These are phyloP conservation scores for Syncephalastrum monosporum DNA, from an alignment of 371 early-diverging fungal genomes.

Conservation along the genomic window DNA sequence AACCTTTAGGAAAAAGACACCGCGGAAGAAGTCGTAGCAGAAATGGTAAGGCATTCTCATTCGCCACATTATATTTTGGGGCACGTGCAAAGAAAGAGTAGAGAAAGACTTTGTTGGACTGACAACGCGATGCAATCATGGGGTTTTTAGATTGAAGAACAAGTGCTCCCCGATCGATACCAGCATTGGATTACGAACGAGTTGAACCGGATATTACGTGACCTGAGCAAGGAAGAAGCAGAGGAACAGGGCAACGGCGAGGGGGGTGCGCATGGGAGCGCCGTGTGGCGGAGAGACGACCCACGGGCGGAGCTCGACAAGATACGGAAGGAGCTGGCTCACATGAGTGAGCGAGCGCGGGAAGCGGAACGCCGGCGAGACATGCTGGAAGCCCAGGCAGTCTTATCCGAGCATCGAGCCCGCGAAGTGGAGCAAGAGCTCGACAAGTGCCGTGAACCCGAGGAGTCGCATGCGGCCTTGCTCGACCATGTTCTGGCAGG, in stretches of 20 bases:
- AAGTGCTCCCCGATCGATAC: constrained; percentile 72
- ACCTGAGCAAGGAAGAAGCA: constrained; percentile 53
- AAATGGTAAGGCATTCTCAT: constrained; percentile 61
- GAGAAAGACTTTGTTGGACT: too few relatives aligned
- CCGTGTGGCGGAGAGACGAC: constrained; percentile 47
- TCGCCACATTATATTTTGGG: not conserved
- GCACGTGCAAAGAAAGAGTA: not conserved
- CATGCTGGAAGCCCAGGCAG: constrained; percentile 22
- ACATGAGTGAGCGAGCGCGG: constrained; percentile 26
- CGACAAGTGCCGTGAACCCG: constrained; percentile 14
- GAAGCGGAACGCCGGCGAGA: constrained; percentile 36
- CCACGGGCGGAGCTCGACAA: constrained; percentile 36
- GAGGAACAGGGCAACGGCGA: constrained; percentile 34
- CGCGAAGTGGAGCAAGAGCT: constrained; percentile 27
- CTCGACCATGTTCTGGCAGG: not conserved
- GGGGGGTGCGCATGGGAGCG: constrained; percentile 26
- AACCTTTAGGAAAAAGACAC: constrained; percentile 70
- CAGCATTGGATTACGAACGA: constrained; percentile 80
- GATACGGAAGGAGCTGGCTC: constrained; percentile 26
- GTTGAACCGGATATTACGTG: constrained; percentile 82
- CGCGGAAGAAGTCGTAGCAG: constrained; percentile 87
- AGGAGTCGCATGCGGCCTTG: not conserved
- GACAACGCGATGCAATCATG: too few relatives aligned
- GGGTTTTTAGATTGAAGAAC: constrained; percentile 66
- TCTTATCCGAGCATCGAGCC: constrained; percentile 34